Base-by-base conservation (phyloP, 371 early-diverging fungal species). In the Rhizoclosmatium hyalinum region DNA sequence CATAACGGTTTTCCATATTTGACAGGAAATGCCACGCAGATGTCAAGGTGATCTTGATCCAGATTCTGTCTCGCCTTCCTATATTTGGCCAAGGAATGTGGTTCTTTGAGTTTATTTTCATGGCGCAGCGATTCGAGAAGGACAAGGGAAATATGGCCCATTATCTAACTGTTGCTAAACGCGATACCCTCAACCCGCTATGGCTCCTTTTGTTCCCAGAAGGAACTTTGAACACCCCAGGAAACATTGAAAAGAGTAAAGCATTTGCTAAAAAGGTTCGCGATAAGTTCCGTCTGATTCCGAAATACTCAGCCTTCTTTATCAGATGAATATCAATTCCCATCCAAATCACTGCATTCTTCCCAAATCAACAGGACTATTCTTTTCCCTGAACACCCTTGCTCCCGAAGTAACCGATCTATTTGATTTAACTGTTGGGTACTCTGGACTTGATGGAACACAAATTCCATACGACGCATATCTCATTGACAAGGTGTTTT, bases 121-220 rank as follows among this genome's bases (percentile, higher is more conserved):
- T 96, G 74, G 90, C 91, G 79, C 90, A 94, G 68, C 92, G 90
- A 69, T 90, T 94, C 86, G 89, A 84, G 32, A 80, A 87, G 50
- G 96, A 96, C 84, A 86, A 88, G 68, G 82, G 45, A n/a, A 75
- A 65, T 54, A 76, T 82, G 54, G 53, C 60, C 24, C 70, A 66
- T 19, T 46, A 73, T 57, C 65, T 82, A 19, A 12, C 50, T 17
- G 58, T 64, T 3, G 75, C 77, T 3, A 71, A 70, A 32, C 17
- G 45, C 42, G 66, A 77, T 64, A 42, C 72, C 60, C 77, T 74
- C 8, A 83, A 86, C 5, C 95, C 94, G 19, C 83, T 93, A 66
- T 94, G 95, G 95, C 87, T 96, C 42, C 85, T 95, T 19, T 85
- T 96, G n/a, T 96, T 94, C 83, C 96, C 96, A 2, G 96, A 96